Base-by-base conservation (phyloP, 1,139 yeast species). In the Magnusiomyces fungicola region DNA sequence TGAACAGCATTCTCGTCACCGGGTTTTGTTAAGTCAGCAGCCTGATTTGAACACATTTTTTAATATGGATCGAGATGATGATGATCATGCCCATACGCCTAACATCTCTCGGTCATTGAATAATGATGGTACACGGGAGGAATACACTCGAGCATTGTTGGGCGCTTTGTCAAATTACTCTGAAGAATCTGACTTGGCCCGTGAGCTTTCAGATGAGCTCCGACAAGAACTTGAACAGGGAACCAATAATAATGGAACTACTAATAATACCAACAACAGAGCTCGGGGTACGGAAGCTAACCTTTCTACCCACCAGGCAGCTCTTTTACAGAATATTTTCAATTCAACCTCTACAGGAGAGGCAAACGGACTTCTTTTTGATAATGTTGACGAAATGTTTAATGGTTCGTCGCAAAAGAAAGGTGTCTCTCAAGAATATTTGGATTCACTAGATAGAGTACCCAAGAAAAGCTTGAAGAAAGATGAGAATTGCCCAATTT, bases 401-500 rank as follows among this genome's bases (percentile, higher is more conserved):
- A 27, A 27, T 12, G 30, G 12, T 12, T 23, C 23, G 32, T 23
- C 4, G 3, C 14, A 19, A 22, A 42, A 29, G n/a, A 41, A 51
- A 30, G 95, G 96, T 0, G 85, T 87, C 10, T 69, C 80, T 2
- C 85, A 83, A 54, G 77, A 75, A 44, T 87, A 78, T 60, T 67
- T 90, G 7, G 97, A 89, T 60, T 71, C 83, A 0, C 70, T 90
- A 48, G 95, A 87, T 43, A 67, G 97, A 53, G 80, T 90, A 0
- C 69, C 79, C 3, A 68, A 75, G 16, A 72, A 72, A 46, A 60
- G 65, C 21, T 62, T 87, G 32, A 72, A 74, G n/a, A 61, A 65
- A n/a, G 73, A 70, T 32, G 87, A 84, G 50, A 67, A 76, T 1
- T 90, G 97, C 64, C 84, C 97, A 1, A 89, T 90, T 43, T 90